Conservation (phyloP, 2,329 filamentous ascomycete species). For the Tolypocladium sp. region DNA sequence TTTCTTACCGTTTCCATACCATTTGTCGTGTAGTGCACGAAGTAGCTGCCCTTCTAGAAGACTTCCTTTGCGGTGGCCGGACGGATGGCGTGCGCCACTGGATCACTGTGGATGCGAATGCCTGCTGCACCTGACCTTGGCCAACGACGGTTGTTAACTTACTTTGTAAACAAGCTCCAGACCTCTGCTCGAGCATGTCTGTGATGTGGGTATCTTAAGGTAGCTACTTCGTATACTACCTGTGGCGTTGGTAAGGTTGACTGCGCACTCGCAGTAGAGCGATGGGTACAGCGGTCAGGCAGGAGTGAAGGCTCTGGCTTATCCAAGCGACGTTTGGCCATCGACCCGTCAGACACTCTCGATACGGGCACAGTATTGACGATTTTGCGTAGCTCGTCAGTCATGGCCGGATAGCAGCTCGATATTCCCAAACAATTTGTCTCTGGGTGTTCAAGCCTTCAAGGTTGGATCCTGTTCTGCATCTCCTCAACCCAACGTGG, state of each 20-base stretch:
- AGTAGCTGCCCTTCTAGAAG: neutral
- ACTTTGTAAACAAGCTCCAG: neutral
- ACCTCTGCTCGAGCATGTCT: neutral
- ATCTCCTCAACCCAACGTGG: neutral
- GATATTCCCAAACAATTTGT: neutral
- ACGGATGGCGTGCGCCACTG: neutral
- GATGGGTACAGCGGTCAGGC: too few relatives aligned
- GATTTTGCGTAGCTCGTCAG: too few relatives aligned
- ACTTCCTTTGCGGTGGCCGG: neutral
- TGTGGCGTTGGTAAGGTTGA: too few relatives aligned
- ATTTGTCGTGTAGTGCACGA: neutral
- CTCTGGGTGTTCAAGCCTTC: neutral
- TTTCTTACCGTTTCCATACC: neutral
- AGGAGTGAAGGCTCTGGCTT: too few relatives aligned
- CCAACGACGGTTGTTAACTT: neutral
- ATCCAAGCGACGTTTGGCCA: too few relatives aligned
- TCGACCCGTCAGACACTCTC: too few relatives aligned
- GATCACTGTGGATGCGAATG: neutral
- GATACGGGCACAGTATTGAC: too few relatives aligned
- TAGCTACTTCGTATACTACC: too few relatives aligned
- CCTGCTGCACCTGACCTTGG: neutral
- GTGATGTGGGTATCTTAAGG: too few relatives aligned
- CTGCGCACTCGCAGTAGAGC: too few relatives aligned
- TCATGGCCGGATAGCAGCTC: too few relatives aligned
- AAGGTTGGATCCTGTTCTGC: neutral